phyloP scores from a whole-genome alignment of 208 protist genomes.

The Porcisia hertigi region DNA sequence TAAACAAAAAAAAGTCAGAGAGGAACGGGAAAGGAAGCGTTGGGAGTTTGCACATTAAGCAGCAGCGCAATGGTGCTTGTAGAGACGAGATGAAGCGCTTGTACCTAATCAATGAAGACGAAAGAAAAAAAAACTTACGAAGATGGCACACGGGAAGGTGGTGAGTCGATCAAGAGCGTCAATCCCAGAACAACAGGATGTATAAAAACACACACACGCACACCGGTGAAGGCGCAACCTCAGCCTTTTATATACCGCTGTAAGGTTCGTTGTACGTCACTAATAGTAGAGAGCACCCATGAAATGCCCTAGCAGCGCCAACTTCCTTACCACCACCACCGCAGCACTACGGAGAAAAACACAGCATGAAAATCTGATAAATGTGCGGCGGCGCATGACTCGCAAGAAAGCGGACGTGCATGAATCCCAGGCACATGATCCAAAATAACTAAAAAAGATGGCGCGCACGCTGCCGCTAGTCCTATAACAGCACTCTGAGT shows the following conservation, averaged over 20 bases:
- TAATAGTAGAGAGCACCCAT: too few relatives aligned
- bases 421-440: neutral
- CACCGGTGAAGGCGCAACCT: too few relatives aligned
- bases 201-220: too few relatives aligned
- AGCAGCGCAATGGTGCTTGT: neutral
- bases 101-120: neutral
- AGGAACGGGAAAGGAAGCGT: neutral
- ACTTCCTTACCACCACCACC: neutral
- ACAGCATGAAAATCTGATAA: too few relatives aligned
- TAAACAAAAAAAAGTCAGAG: conserved; percentile 4
- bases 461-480: neutral
- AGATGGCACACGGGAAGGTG: neutral
- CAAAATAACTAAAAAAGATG: neutral
- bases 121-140: neutral
- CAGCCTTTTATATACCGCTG: too few relatives aligned
- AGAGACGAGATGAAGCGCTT: neutral
- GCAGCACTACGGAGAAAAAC: too few relatives aligned
- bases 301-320: too few relatives aligned
- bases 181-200: neutral
- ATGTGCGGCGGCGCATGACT: too few relatives aligned
- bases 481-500: neutral
- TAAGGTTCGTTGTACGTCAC: neutral
- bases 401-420: too few relatives aligned
- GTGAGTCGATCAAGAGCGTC: neutral
- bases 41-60: neutral